Evolutionary conservation across 176 grass and related monocot species (phyloP).

Genomic region (Oryza punctata): DNA sequence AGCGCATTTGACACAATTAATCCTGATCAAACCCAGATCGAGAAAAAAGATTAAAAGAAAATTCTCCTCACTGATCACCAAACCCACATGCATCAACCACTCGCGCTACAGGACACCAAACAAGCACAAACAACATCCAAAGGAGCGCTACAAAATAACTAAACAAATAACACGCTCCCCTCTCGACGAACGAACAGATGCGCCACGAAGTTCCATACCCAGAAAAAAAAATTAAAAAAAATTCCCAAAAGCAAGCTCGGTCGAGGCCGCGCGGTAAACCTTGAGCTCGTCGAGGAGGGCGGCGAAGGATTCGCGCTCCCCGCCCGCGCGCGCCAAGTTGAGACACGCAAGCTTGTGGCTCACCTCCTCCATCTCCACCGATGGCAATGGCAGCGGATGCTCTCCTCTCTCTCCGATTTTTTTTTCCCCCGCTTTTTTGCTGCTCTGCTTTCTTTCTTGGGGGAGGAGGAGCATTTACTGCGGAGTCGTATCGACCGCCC

Average conservation of each 20-base stretch:
- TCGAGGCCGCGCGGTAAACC: constrained; percentile 12
- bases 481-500: too few species aligned
- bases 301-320: constrained; percentile 14
- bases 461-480: neutral
- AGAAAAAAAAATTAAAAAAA: neutral
- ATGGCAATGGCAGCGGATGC: constrained; percentile 16
- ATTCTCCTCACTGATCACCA: neutral
- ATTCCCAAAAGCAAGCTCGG: neutral
- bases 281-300: constrained; percentile 65
- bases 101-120: neutral
- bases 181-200: neutral
- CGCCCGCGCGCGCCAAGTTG: constrained; percentile 26
- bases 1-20: neutral
- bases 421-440: neutral
- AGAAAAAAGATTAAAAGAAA: neutral
- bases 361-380: constrained; percentile 48
- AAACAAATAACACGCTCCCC: too few species aligned
- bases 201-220: neutral
- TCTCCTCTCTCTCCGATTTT: neutral
- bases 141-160: neutral
- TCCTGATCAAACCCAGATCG: neutral
- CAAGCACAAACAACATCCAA: neutral
- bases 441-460: neutral
- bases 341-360: constrained; percentile 49
- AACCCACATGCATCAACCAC: neutral